Evolutionary conservation across 495 filamentous ascomycete genomes (phyloP).

Genomic region (Trichocladium uniseriatum): DNA sequence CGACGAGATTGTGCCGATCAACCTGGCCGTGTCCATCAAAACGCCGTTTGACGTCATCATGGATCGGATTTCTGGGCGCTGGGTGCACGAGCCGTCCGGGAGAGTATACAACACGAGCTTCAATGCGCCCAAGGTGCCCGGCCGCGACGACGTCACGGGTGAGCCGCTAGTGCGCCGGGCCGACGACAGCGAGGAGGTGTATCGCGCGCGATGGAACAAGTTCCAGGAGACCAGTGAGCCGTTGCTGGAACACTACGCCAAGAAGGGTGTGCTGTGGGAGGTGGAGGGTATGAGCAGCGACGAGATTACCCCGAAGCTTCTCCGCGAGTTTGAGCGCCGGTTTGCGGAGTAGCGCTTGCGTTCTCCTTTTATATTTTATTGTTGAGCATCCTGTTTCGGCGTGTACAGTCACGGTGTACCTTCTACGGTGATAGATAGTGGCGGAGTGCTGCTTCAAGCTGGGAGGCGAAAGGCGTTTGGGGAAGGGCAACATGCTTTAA

Average conservation of each 20-base stretch:
- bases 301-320: constrained; percentile 83
- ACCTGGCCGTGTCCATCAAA: constrained; percentile 66
- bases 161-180: constrained; percentile 71
- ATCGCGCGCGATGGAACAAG: constrained; percentile 64
- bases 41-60: constrained; percentile 72
- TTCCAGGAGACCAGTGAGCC: constrained; percentile 83
- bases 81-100: constrained; percentile 89
- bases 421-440: constrained; percentile 5
- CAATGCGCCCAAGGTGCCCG: constrained; percentile 70
- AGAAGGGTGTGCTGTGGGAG: constrained; percentile 76
- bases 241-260: constrained; percentile 80
- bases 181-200: constrained; percentile 82
- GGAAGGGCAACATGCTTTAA: background rate
- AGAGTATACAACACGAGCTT: constrained; percentile 91
- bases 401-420: background rate
- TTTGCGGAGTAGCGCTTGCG: constrained; percentile 40
- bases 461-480: constrained; percentile 3
- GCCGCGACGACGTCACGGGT: constrained; percentile 85
- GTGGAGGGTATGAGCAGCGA: constrained; percentile 82
- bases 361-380: background rate
- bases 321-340: constrained; percentile 64
- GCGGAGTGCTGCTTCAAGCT: background rate
- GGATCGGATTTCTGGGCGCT: constrained; percentile 77
- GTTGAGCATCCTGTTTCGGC: background rate
- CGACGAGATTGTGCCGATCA: constrained; percentile 76